phyloP scores from a whole-genome alignment of 352 stramenopile genomes.

The Thalassiosira sp. region DNA sequence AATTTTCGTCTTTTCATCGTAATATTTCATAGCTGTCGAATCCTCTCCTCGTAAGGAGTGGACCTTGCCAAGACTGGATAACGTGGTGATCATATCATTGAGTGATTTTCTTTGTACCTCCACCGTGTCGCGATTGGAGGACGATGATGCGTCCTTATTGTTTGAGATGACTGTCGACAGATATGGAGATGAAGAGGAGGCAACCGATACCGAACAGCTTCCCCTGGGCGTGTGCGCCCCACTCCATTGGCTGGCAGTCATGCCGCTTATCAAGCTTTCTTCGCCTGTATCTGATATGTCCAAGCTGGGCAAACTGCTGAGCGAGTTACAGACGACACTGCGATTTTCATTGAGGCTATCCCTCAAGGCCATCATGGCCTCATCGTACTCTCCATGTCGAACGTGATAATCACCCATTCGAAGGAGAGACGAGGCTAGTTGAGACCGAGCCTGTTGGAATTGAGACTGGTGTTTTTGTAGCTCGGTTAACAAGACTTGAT shows the following conservation, averaged over 20 bases:
- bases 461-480: slow-evolving; percentile 50
- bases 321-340: slow-evolving; percentile 48
- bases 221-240: slow-evolving; percentile 4
- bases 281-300: slow-evolving; percentile 25
- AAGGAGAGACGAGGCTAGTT: slow-evolving; percentile 61
- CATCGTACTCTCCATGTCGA: slow-evolving; percentile 69
- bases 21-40: slow-evolving; percentile 75
- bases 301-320: slow-evolving; percentile 14
- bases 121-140: slow-evolving; percentile 27
- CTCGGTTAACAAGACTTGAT: slow-evolving; percentile 57
- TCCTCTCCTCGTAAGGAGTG: slow-evolving; percentile 76
- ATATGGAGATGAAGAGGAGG: slow-evolving; percentile 19
- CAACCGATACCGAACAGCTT: slow-evolving; percentile 10
- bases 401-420: slow-evolving; percentile 77
- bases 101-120: slow-evolving; percentile 53
- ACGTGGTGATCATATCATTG: slow-evolving; percentile 67
- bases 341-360: slow-evolving; percentile 72
- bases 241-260: slow-evolving; percentile 24
- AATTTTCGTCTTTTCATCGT: slow-evolving; percentile 74
- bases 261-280: slow-evolving; percentile 21
- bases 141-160: neutral
- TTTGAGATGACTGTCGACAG: neutral
- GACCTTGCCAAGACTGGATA: slow-evolving; percentile 77
- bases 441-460: slow-evolving; percentile 46
- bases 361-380: slow-evolving; percentile 73